Base-by-base conservation (phyloP, 306 rosid species). In the Acacia melanoxylon region DNA sequence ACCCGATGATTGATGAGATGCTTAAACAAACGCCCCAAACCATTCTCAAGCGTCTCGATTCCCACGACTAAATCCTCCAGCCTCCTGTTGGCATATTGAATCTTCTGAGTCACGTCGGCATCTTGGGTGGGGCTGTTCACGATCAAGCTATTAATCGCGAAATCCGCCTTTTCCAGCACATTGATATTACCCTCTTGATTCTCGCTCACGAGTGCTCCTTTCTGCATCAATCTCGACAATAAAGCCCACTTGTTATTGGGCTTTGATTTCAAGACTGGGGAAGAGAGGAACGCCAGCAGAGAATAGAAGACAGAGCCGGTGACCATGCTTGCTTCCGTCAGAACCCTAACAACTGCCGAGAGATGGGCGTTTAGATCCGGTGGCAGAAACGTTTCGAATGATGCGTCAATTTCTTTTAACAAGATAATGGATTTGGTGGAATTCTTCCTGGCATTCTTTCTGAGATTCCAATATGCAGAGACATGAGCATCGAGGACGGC, bases 1-100 rank as follows among this genome's bases (percentile, higher is more conserved):
- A 91, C 98, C 83, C 94, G 75, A n/a, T 86, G 82, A 63, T 86
- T 86, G 63, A 94, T 92, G 81, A 91, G 83, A 78, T 83, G 87
- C 87, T 92, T 88, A 86, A 90, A 94, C 88, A 94, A 78, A 46
- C 91, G 51, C 77, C 88, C 94, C 81, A 89, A 73, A 13, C 88
- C 91, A 80, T 79, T 81, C 78, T 91, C 97, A 75, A 91, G 42
- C 46, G 84, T 86, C 81, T 83, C 91, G 48, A 90, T 78, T 65
- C 84, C 84, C 2, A 9, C 70, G 40, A 89, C 90, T 79, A 91
- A 82, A 48, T 72, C 85, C 81, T 85, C 82, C 85, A 90, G 82
- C 77, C 77, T 89, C 68, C 68, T 80, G 52, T 88, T 86, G 24
- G 89, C 87, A 40, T 27, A 41, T 80, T 89, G 81, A 56, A 89